phyloP scores from a whole-genome alignment of 495 filamentous ascomycete genomes.

The Aspergillus sclerotiicarbonarius region DNA sequence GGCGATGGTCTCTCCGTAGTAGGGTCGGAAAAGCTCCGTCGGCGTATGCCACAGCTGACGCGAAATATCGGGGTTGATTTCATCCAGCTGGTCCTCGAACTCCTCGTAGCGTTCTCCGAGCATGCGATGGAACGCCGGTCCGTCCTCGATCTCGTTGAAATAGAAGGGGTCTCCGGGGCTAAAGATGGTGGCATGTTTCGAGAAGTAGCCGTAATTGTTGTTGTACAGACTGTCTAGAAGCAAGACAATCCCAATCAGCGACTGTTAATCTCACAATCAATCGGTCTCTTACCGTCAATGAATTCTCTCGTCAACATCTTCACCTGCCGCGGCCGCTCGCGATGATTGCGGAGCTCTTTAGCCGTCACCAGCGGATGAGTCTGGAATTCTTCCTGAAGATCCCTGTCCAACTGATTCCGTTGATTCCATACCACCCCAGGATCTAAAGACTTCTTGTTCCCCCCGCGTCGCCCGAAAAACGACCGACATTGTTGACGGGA shows the following conservation, averaged over 20 bases:
- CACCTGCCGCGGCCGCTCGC: slow-evolving; percentile 77
- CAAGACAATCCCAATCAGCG: background rate
- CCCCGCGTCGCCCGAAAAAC: slow-evolving; percentile 36
- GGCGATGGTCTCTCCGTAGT: slow-evolving; percentile 95
- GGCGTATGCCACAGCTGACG: slow-evolving; percentile 98
- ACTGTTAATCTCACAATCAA: background rate
- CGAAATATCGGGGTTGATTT: slow-evolving; percentile 62
- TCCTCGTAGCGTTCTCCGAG: slow-evolving; percentile 77
- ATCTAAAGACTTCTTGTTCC: slow-evolving; percentile 32
- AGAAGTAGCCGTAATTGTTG: slow-evolving; percentile 96
- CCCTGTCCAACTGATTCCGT: slow-evolving; percentile 65
- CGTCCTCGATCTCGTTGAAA: slow-evolving; percentile 77
- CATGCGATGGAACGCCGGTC: slow-evolving; percentile 72
- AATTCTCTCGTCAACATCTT: slow-evolving; percentile 98
- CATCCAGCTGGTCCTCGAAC: slow-evolving; percentile 88
- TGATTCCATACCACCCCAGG: slow-evolving; percentile 68
- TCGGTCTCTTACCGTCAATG: slow-evolving; percentile 69
- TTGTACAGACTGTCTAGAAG: slow-evolving; percentile 89
- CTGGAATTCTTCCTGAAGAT: slow-evolving; percentile 76
- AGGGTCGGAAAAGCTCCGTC: slow-evolving; percentile 93
- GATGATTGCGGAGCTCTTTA: slow-evolving; percentile 64
- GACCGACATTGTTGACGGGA: slow-evolving; percentile 38
- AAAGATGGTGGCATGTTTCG: slow-evolving; percentile 96
- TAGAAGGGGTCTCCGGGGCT: slow-evolving; percentile 89
- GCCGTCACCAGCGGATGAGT: slow-evolving; percentile 82